Evolutionary conservation across 2,329 filamentous ascomycete genomes (phyloP), one percentile per base, ranked within the genome.

Genomic region (Trichophyton schoenleinii): DNA sequence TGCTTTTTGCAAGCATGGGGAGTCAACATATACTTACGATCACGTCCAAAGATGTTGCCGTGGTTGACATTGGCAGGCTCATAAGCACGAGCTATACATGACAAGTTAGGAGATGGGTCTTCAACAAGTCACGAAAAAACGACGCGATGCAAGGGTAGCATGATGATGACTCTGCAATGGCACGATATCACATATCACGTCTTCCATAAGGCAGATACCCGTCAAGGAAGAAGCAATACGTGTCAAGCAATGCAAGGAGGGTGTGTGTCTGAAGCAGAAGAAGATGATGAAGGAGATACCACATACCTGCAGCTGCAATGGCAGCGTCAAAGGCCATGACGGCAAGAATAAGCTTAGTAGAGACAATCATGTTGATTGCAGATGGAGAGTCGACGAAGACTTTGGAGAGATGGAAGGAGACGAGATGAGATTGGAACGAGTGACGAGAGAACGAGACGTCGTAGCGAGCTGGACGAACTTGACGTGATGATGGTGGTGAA

Each of bases 281-380:
- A 15, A 36, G 20, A 3, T 6, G 3, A 41, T n/a, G 34, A 34
- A 44, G 48, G 42, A 46, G 57, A 36, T 61, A 34, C 42, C 28
- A 64, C 67, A 68, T 66, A 71, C 70, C 64, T 18, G 52, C 44
- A 53, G 63, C 61, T 42, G 62, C 31, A 31, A 62, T 62, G 8
- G 66, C 60, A 60, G 60, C 49, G 38, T 63, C 63, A 53, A 69
- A 55, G n/a, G 67, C 57, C 64, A 67, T 64, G 44, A 68, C 52
- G 62, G 65, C 63, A 31, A 70, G 13, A 15, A 67, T 61, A 25
- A 70, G 44, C 15, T 66, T 34, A 18, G 63, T 42, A 61, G 67
- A 67, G 58, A 60, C 18, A 55, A 48, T 61, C 53, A 64, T 63
- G 18, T 48, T 66, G 42, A 38, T 41, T 59, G 44, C 7, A 20